A percentile compares a stretch with the other conserved stretches of the same genome.
Conservation (phyloP, 306 rosid species). For the Morella rubra region DNA sequence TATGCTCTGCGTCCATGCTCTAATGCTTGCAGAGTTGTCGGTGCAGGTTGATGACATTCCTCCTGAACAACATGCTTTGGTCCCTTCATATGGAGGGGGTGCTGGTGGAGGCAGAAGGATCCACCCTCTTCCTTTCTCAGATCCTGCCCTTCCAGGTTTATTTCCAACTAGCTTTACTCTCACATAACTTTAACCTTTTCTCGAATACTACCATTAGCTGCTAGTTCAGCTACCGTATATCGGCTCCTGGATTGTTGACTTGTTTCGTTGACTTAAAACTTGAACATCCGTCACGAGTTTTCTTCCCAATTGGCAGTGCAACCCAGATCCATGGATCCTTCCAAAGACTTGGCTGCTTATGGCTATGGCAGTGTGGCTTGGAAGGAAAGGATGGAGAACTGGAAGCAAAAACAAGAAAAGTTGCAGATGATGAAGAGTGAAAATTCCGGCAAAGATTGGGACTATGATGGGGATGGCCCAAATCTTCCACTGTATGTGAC, state of each 20-base stretch:
- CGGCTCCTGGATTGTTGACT: not conserved
- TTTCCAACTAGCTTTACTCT: not conserved
- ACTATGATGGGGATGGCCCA: constrained; percentile 33
- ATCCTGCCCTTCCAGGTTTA: constrained; percentile 32
- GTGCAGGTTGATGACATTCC: constrained; percentile 40
- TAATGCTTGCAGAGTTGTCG: constrained; percentile 14
- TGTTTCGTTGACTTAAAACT: not conserved
- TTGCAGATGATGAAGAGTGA: constrained; percentile 32
- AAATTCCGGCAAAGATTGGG: constrained; percentile 21
- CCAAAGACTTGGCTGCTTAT: constrained; percentile 59
- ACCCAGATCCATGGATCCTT: constrained; percentile 67
- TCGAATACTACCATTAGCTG: not conserved
- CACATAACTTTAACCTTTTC: not conserved
- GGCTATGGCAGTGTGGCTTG: constrained; percentile 76
- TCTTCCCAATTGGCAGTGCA: constrained; percentile 23
- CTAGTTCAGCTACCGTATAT: not conserved
- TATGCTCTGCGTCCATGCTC: not conserved
- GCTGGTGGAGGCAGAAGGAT: constrained; percentile 32
- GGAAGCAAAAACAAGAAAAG: constrained; percentile 52
- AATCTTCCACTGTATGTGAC: constrained; percentile 50
- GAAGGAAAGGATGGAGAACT: constrained; percentile 60
- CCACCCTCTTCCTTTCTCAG: constrained; percentile 29
- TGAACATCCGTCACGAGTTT: not conserved
- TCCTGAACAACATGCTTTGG: constrained; percentile 46
- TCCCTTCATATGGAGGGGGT: constrained; percentile 39